A percentile compares a stretch with the other conserved stretches of the same genome.
phyloP scores from a whole-genome alignment of 495 filamentous ascomycete species.

The Patellaria atrata region DNA sequence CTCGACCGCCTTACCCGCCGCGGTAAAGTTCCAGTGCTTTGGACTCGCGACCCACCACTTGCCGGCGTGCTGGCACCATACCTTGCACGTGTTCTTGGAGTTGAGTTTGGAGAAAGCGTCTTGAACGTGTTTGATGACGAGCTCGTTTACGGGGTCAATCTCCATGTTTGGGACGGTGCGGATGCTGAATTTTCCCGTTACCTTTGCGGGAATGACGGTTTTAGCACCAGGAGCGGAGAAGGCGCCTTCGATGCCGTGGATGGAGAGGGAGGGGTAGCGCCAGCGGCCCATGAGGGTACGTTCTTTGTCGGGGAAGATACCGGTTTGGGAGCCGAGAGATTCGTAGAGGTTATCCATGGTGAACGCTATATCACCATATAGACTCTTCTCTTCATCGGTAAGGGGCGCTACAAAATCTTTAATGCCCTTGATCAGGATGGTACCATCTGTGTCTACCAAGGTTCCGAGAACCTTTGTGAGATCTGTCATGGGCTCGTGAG shows the following conservation, averaged over 20 bases:
- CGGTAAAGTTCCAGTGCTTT: slow-evolving; percentile 96
- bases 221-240: slow-evolving; percentile 91
- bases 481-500: slow-evolving; percentile 97
- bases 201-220: slow-evolving; percentile 96
- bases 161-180: slow-evolving; percentile 97
- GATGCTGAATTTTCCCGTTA: slow-evolving; percentile 95
- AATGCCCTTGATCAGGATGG: slow-evolving; percentile 79
- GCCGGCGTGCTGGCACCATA: slow-evolving; percentile 68
- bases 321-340: slow-evolving; percentile 72
- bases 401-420: slow-evolving; percentile 81
- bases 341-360: slow-evolving; percentile 91
- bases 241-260: slow-evolving; percentile 92
- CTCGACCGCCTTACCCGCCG: slow-evolving; percentile 83
- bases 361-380: slow-evolving; percentile 80
- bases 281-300: slow-evolving; percentile 81
- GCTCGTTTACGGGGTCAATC: slow-evolving; percentile 67
- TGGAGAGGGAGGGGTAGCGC: slow-evolving; percentile 85
- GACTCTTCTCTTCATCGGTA: slow-evolving; percentile 66
- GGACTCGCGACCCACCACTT: slow-evolving; percentile 98
- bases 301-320: slow-evolving; percentile 75
- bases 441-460: slow-evolving; percentile 78
- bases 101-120: slow-evolving; percentile 65
- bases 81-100: slow-evolving; percentile 80
- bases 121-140: slow-evolving; percentile 67
- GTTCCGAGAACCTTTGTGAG: slow-evolving; percentile 64